Evolutionary conservation across 1,139 yeast species (phyloP).

Genomic region (Yamadazyma taylorii): DNA sequence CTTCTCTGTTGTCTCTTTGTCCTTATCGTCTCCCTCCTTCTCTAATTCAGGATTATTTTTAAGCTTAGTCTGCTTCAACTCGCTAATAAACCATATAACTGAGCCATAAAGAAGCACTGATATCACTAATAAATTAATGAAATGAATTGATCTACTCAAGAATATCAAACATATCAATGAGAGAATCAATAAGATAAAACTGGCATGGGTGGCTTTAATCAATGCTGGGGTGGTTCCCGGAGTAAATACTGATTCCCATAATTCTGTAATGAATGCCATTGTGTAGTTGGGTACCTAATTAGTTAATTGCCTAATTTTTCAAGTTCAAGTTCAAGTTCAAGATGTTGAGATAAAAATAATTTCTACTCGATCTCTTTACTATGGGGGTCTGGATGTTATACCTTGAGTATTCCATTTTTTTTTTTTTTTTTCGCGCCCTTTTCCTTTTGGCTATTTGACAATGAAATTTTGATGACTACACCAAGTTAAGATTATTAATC

Average conservation of each 20-base stretch:
- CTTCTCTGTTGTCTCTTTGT: slow-evolving; percentile 3
- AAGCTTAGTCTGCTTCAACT: slow-evolving; percentile 55
- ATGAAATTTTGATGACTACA: too few relatives aligned
- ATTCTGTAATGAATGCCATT: slow-evolving; percentile 54
- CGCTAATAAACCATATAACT: slow-evolving; percentile 84
- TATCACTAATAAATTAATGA: slow-evolving; percentile 68
- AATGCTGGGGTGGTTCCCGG: slow-evolving; percentile 94
- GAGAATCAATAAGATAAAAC: slow-evolving; percentile 31
- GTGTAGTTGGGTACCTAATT: background rate
- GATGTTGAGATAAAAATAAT: too few relatives aligned
- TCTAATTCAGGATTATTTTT: slow-evolving; percentile 22
- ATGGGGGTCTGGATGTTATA: too few relatives aligned
- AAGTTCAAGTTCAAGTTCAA: too few relatives aligned
- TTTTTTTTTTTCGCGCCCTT: too few relatives aligned
- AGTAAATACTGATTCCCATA: slow-evolving; percentile 91
- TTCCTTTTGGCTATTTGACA: too few relatives aligned
- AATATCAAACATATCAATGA: slow-evolving; percentile 59
- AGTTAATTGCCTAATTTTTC: too few relatives aligned
- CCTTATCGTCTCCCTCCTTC: slow-evolving; percentile 9
- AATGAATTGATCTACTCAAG: slow-evolving; percentile 72
- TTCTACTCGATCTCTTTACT: too few relatives aligned
- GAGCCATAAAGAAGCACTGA: slow-evolving; percentile 73
- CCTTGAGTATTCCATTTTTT: too few relatives aligned
- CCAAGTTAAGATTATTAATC: too few relatives aligned
- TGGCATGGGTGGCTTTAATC: slow-evolving; percentile 57